Evolutionary conservation across 78 protist genomes (phyloP).

Genomic region (Bodo saltans): DNA sequence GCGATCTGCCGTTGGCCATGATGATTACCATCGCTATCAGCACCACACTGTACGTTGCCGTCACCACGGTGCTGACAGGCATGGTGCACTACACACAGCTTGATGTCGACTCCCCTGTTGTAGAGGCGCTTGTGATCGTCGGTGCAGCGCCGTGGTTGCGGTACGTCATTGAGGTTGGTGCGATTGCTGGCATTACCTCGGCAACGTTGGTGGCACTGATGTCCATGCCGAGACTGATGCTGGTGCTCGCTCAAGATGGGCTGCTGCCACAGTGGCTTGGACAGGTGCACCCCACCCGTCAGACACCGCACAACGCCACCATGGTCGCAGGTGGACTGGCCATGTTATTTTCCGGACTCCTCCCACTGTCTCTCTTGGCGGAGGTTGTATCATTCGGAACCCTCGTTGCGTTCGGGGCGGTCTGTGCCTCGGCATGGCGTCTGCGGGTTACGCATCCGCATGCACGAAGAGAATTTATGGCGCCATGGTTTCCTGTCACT

Average conservation of each 20-base stretch:
- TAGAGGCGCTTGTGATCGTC: neutral
- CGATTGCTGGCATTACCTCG: neutral
- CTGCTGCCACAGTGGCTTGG: neutral
- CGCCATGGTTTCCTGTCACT: too few relatives aligned
- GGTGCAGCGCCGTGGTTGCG: neutral
- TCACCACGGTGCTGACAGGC: slow-evolving; percentile 20
- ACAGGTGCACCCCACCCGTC: neutral
- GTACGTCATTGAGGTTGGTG: neutral
- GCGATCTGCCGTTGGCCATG: slow-evolving; percentile 62
- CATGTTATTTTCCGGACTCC: slow-evolving; percentile 22
- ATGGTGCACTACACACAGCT: neutral
- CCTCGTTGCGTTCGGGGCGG: slow-evolving; percentile 51
- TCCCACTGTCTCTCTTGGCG: slow-evolving; percentile 41
- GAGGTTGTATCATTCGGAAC: slow-evolving; percentile 66
- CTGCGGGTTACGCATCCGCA: too few relatives aligned
- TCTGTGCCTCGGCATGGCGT: too few relatives aligned
- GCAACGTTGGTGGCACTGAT: neutral
- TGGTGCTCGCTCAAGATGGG: neutral
- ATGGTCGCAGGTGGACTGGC: slow-evolving; percentile 46
- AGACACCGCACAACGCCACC: slow-evolving; percentile 46
- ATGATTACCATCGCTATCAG: slow-evolving; percentile 42
- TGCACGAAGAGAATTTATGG: too few relatives aligned
- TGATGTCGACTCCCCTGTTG: neutral
- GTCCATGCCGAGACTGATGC: neutral
- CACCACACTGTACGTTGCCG: slow-evolving; percentile 50